Evolutionary conservation across 768 basidiomycete genomes (phyloP).

Genomic region (Russula emetica): DNA sequence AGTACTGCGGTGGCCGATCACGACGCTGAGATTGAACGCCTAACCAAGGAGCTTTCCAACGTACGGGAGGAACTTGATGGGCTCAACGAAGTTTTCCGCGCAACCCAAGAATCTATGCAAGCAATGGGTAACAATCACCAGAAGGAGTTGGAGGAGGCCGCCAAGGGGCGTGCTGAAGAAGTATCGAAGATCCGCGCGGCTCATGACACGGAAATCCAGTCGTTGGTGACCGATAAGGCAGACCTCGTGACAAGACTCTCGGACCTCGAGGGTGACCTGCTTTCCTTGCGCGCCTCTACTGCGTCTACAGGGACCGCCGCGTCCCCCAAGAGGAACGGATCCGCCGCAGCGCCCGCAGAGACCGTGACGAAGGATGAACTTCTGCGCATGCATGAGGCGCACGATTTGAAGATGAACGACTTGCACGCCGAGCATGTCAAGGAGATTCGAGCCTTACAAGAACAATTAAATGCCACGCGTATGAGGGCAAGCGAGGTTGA

Average conservation of each 20-base stretch:
- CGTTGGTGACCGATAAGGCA: slow-evolving; percentile 56
- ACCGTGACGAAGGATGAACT: slow-evolving; percentile 73
- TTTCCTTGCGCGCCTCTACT: slow-evolving; percentile 55
- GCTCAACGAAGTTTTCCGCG: slow-evolving; percentile 58
- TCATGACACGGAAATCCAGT: slow-evolving; percentile 58
- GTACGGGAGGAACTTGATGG: slow-evolving; percentile 68
- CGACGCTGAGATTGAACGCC: slow-evolving; percentile 49
- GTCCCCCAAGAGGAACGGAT: slow-evolving; percentile 55
- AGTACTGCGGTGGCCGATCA: slow-evolving; percentile 43
- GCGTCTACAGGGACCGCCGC: slow-evolving; percentile 42
- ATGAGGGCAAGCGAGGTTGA: slow-evolving; percentile 51
- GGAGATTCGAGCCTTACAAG: slow-evolving; percentile 46
- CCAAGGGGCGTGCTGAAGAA: slow-evolving; percentile 65
- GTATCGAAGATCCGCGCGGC: slow-evolving; percentile 53
- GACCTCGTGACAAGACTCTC: slow-evolving; percentile 59
- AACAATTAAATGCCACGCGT: slow-evolving; percentile 53
- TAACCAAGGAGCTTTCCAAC: slow-evolving; percentile 55
- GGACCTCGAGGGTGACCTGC: slow-evolving; percentile 74
- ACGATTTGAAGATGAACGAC: slow-evolving; percentile 76
- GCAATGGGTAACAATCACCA: slow-evolving; percentile 67
- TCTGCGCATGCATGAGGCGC: slow-evolving; percentile 74
- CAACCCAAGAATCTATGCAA: slow-evolving; percentile 65
- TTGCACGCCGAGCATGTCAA: slow-evolving; percentile 65
- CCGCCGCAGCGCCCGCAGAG: slow-evolving; percentile 38
- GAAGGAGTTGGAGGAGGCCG: slow-evolving; percentile 72